Base-by-base conservation (phyloP, 2,329 filamentous ascomycete genomes). In the Pseudocercospora crystallina region DNA sequence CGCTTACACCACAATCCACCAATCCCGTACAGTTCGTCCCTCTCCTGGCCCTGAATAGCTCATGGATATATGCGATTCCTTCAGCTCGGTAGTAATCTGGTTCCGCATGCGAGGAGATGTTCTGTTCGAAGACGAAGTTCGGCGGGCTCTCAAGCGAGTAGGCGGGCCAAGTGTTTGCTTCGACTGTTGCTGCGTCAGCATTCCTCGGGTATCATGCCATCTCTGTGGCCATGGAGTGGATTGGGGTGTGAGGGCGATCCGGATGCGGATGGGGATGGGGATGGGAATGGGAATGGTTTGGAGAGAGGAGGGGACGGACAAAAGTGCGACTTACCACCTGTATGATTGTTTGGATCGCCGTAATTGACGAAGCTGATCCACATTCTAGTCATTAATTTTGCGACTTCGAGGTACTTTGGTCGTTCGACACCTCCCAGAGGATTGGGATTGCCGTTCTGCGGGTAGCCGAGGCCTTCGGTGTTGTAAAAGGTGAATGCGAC, bases 401-500 rank as follows among this genome's bases (percentile, higher is more conserved):
- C 73, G 15, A 82, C 65, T 5, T 66, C 57, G 9, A 67, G 51
- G 51, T 72, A 77, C 1, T 69, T 71, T 43, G 72, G 61, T 13
- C 60, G 47, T 9, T 58, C 49, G 2, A 43, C 33, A 4, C 61
- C 62, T 8, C 60, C 58, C 2, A 61, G 11, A 1, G 61, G 53
- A 36, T 64, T 60, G 26, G 62, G 58, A 31, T 52, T 54, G 2
- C 51, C 54, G 31, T 54, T 56, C 13, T 56, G 56, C n/a, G 47
- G 50, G 26, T 56, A 58, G 5, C 56, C 56, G 7, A 51, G 44
- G 1, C 78, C 80, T 4, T 70, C 54, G 5, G 73, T 63, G 54
- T 83, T 82, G 56, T 79, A 63, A 43, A 83, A 78, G 5, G 82
- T 78, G 53, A 80, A 80, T 0, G 73, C 70, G 0, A 81, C 75